Evolutionary conservation across 352 stramenopile species (phyloP).

Genomic region (Discostella stelligera): DNA sequence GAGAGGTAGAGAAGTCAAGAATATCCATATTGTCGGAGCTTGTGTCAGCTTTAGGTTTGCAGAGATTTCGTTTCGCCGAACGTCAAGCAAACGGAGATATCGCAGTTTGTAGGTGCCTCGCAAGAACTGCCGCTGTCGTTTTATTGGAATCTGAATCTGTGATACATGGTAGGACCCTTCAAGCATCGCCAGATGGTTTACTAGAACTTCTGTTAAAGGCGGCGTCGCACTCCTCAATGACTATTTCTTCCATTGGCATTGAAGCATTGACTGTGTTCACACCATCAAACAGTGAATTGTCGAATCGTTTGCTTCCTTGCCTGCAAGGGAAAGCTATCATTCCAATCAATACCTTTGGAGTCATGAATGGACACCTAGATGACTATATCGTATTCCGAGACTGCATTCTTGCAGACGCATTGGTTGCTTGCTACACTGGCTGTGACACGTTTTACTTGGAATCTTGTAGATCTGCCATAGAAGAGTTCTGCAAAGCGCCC

Average conservation of each 20-base stretch:
- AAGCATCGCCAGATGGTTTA: conserved; percentile 43
- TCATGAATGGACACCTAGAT: conserved; percentile 43
- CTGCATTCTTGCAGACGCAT: conserved; percentile 49
- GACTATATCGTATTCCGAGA: conserved; percentile 70
- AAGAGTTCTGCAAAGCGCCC: conserved; percentile 66
- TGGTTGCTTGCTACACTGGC: conserved; percentile 55
- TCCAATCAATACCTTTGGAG: conserved; percentile 49
- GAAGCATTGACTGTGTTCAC: conserved; percentile 44
- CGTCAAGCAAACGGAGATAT: conserved; percentile 54
- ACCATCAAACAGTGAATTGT: conserved; percentile 45
- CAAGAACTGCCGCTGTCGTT: conserved; percentile 55
- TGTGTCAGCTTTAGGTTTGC: conserved; percentile 59
- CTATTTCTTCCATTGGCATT: conserved; percentile 66
- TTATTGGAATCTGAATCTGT: conserved; percentile 46
- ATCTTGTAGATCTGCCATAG: conserved; percentile 70
- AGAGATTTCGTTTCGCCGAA: conserved; percentile 71
- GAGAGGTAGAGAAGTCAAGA: conserved; percentile 38
- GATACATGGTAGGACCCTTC: conserved; percentile 19
- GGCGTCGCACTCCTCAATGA: conserved; percentile 57
- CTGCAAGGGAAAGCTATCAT: conserved; percentile 74
- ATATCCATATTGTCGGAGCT: conserved; percentile 64
- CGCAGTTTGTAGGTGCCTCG: conserved; percentile 62
- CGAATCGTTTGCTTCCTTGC: conserved; percentile 53
- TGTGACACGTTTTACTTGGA: conserved; percentile 59
- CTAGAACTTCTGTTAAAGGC: conserved; percentile 69